These are phyloP conservation scores for Macadamia integrifolia DNA, from an alignment of 164 flowering plant genomes.

Conservation along the genomic window DNA sequence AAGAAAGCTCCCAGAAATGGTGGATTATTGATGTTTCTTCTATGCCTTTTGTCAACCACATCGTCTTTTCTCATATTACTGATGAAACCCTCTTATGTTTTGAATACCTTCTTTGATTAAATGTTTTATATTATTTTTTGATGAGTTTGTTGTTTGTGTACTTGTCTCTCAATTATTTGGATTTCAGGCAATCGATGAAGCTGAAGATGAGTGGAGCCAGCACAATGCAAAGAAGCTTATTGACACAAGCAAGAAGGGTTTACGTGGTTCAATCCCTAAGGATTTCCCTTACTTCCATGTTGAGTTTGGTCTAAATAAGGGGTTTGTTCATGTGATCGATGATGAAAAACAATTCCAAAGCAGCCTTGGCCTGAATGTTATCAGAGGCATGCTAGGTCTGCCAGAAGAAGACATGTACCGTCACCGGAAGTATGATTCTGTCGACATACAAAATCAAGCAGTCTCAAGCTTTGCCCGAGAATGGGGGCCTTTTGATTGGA, in stretches of 20 bases:
- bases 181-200: conserved; percentile 90
- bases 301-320: conserved; percentile 78
- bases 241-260: conserved; percentile 69
- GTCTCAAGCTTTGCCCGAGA: conserved; percentile 50
- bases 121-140: not conserved
- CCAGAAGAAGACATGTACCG: conserved; percentile 91
- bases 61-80: not conserved
- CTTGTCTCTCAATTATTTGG: too few relatives aligned
- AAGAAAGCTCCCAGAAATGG: too few relatives aligned
- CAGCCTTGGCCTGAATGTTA: conserved; percentile 71
- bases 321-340: conserved; percentile 91
- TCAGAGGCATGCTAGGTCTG: conserved; percentile 71
- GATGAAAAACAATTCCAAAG: conserved; percentile 68
- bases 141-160: not conserved
- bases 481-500: conserved; percentile 91
- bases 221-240: conserved; percentile 85
- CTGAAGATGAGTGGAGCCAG: conserved; percentile 91
- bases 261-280: conserved; percentile 81
- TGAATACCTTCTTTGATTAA: not conserved
- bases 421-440: conserved; percentile 49
- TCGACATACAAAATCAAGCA: conserved; percentile 63
- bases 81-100: not conserved
- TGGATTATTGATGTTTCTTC: too few relatives aligned
- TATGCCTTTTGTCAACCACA: not conserved
- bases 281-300: conserved; percentile 91